These are phyloP conservation scores for Astragalus glycyphyllos DNA, from an alignment of 306 rosid species.

Conservation along the genomic window DNA sequence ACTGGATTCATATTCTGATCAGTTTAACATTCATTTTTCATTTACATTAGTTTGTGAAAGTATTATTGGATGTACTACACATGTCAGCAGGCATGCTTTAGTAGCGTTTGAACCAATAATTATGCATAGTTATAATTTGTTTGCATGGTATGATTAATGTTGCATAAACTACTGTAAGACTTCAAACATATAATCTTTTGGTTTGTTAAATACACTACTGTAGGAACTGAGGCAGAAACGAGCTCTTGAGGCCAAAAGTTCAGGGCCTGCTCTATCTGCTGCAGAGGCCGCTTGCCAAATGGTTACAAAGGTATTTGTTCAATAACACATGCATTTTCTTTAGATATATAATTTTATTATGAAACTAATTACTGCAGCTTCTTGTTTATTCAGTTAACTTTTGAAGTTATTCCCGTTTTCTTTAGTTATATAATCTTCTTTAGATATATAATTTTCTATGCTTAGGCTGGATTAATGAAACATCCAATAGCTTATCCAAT, in stretches of 20 bases:
- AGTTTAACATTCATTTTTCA: background rate
- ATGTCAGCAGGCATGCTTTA: background rate
- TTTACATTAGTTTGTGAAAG: background rate
- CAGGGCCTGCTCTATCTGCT: constrained; percentile 77
- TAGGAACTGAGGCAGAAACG: constrained; percentile 45
- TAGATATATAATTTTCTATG: no score
- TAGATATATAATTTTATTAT: constrained; percentile 6
- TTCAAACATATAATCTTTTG: constrained; percentile 9
- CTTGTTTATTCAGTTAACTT: background rate
- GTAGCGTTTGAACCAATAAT: background rate
- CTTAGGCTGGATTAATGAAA: no score
- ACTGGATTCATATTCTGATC: no score
- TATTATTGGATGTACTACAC: background rate
- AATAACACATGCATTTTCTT: constrained; percentile 19
- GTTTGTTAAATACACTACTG: constrained; percentile 21
- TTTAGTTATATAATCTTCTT: no score
- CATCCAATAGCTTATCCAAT: no score
- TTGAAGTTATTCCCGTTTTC: no score
- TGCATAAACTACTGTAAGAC: constrained; percentile 12
- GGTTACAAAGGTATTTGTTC: constrained; percentile 62
- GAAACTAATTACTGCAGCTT: background rate
- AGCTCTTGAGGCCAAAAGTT: constrained; percentile 52
- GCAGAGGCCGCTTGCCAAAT: constrained; percentile 70
- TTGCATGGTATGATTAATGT: background rate
- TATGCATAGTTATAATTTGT: constrained; percentile 1